A percentile compares a stretch with the other conserved stretches of the same genome.
Evolutionary conservation across 2,329 filamentous ascomycete species (phyloP).

Genomic region (Fusarium fracticaudum): DNA sequence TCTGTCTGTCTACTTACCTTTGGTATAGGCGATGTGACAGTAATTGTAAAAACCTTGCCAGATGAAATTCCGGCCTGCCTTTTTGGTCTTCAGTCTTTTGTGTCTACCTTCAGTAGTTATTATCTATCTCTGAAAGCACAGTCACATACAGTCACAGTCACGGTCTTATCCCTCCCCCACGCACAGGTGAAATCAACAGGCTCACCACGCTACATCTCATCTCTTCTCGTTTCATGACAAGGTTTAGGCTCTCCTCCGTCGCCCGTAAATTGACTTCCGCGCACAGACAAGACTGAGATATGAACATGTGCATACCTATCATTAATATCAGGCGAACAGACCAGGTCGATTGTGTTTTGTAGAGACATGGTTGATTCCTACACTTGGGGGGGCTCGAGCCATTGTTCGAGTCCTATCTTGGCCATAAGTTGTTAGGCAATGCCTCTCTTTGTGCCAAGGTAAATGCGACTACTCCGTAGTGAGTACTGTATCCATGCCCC

Average conservation of each 20-base stretch:
- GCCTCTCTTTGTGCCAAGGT: background rate
- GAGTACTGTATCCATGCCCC: background rate
- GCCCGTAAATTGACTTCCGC: slow-evolving; percentile 37
- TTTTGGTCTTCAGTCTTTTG: background rate
- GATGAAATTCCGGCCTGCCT: background rate
- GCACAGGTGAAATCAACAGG: background rate
- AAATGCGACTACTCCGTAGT: background rate
- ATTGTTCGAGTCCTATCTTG: background rate
- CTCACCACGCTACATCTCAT: background rate
- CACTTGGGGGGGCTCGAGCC: background rate
- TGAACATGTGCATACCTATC: background rate
- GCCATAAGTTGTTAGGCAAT: background rate
- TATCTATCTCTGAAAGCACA: background rate
- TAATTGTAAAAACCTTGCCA: slow-evolving; percentile 8
- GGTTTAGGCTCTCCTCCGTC: background rate
- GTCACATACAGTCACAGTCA: background rate
- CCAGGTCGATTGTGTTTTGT: background rate
- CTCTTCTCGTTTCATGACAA: slow-evolving; percentile 4
- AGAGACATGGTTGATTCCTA: background rate
- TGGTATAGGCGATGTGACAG: slow-evolving; percentile 20
- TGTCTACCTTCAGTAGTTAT: background rate
- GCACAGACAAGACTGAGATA: slow-evolving; percentile 25
- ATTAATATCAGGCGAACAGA: background rate
- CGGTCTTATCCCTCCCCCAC: background rate
- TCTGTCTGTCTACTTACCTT: background rate